phyloP scores from a whole-genome alignment of 345 rosid species.

The Lumnitzera racemosa region DNA sequence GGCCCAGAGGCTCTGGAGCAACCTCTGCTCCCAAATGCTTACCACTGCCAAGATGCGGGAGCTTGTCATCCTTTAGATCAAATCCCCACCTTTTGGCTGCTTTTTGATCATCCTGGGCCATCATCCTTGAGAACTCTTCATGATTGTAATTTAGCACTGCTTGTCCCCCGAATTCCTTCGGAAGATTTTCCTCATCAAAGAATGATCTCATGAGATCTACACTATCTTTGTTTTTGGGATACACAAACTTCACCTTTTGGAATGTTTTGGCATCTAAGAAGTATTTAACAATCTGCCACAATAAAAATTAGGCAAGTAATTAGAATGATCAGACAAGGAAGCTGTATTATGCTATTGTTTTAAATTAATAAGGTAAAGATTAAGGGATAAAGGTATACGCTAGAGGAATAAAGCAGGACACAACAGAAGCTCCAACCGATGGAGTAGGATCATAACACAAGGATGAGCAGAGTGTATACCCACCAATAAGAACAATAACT shows the following conservation, averaged over 20 bases:
- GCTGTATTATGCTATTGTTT: too few species aligned
- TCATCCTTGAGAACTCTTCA: slow-evolving; percentile 73
- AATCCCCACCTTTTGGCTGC: slow-evolving; percentile 57
- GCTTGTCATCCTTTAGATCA: slow-evolving; percentile 26
- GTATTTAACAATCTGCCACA: slow-evolving; percentile 70
- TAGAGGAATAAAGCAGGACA: too few species aligned
- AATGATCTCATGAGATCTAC: slow-evolving; percentile 66
- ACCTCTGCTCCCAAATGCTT: slow-evolving; percentile 47
- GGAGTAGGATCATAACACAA: too few species aligned
- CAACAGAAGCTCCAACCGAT: too few species aligned
- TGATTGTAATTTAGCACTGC: slow-evolving; percentile 65
- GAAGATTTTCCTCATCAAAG: slow-evolving; percentile 78
- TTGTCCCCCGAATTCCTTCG: slow-evolving; percentile 78
- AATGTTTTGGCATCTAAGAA: slow-evolving; percentile 82
- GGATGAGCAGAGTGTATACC: too few species aligned
- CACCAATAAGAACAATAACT: too few species aligned
- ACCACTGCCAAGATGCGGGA: slow-evolving; percentile 10
- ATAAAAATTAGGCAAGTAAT: too few species aligned
- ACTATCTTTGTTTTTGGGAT: slow-evolving; percentile 76
- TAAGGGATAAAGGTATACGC: too few species aligned
- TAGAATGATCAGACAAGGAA: too few species aligned
- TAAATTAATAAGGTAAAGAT: too few species aligned
- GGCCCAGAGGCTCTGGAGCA: slow-evolving; percentile 42
- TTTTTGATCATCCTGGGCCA: slow-evolving; percentile 69
- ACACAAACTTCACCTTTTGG: slow-evolving; percentile 86